Base-by-base conservation (phyloP, 176 grass and related monocot species). In the Urochloa ruziziensis region DNA sequence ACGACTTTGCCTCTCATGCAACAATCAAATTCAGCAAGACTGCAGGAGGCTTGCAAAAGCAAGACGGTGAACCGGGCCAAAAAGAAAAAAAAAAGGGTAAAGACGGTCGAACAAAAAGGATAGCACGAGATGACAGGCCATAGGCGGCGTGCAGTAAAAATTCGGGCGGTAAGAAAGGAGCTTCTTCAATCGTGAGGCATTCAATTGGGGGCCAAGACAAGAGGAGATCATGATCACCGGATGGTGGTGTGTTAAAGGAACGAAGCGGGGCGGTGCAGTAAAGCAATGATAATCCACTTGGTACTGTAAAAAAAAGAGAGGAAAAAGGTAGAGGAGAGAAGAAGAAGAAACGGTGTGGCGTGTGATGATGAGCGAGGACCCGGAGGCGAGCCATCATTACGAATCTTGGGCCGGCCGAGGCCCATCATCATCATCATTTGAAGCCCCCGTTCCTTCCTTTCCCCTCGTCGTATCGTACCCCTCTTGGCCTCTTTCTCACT, bases 351-450 rank as follows among this genome's bases (percentile, higher is more conserved):
- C 28, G 42, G 18, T 32, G 60, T 78, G 57, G 36, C n/a, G 64
- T 32, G 88, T 90, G 80, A 90, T 90, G 89, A 90, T 90, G 89
- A 74, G 89, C 84, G 84, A 90, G 89, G 89, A 87, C 89, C 88
- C 80, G 84, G 60, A 68, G 84, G 25, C 2, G 74, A 86, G 85
- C 84, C 93, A 98, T 99, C 91, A 99, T 99, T 94, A 92, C 93
- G 93, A 99, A 99, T 99, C 96, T 96, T 90, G 87, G 93, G 93
- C 93, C 96, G 89, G 73, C 91, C 68, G 75, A 94, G 89, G 80
- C 94, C 88, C 95, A 94, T 92, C 92, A 94, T 94, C 75, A 86
- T 87, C 91, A 93, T 93, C 82, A 93, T 88, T 83, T 89, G 84
- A 91, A 88, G 78, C 53, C 25, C 30, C 11, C 11, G 39, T 11